Base-by-base conservation (phyloP, 768 basidiomycete genomes). In the Coprinopsis sp. region DNA sequence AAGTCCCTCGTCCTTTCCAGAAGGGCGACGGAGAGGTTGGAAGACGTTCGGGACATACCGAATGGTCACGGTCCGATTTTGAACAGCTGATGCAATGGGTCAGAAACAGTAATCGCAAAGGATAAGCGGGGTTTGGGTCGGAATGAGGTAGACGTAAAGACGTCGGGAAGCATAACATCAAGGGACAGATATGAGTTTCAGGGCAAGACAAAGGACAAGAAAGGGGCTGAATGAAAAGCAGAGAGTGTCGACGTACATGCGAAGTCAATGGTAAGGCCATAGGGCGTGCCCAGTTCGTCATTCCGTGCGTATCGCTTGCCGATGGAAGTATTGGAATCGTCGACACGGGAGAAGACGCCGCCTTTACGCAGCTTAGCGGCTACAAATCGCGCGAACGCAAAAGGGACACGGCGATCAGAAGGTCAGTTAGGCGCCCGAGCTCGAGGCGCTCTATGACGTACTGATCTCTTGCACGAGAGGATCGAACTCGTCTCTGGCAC, bases 251-350 rank as follows among this genome's bases (percentile, higher is more conserved):
- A 72, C 72, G 60, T 65, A 74, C 73, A 76, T 42, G 94, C 96
- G 69, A 98, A 97, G 66, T 97, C 95, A 46, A 98, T 76, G 1
- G 96, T 99, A 48, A 95, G 76, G 40, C 95, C 96, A 65, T 87
- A 99, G 1, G 96, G 96, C 24, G 96, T 98, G 53, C 96, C 96
- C 36, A 99, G 78, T 69, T 98, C 96, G 67, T 99, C 96, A 67
- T 98, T 99, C 49, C 96, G 81, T 11, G 96, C 83, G 68, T 98
- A 98, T 12, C 95, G 91, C 70, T 90, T 94, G 33, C 96, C 96
- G 60, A 98, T 98, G 6, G 91, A 86, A 27, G 87, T 84, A 56
- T 86, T 89, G 19, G 94, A 98, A 62, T 98, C 95, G 63, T 98
- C 96, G 2, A 98, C 94, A 42, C 93, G 80, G 38, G 90, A 85